Base-by-base conservation (phyloP, 192 early-diverging fungal genomes). In the Linnemannia schmuckeri region DNA sequence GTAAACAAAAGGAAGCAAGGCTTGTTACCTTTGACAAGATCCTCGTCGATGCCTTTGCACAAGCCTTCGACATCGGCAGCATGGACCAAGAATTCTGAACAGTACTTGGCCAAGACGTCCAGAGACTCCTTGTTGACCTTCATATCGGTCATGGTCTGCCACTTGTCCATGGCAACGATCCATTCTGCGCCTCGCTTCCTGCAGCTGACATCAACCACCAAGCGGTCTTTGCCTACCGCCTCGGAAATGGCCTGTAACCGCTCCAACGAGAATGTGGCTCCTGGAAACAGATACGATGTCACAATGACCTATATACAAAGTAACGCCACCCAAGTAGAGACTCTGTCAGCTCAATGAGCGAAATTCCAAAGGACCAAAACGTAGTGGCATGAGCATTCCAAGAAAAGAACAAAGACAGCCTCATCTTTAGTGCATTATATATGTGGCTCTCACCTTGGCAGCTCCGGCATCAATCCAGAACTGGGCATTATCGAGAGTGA, bases 31-130 rank as follows among this genome's bases (percentile, higher is more conserved):
- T 90, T 75, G 1, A 99, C 98, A 37, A 99, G 94, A 12, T 94
- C 93, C 78, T 91, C 88, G 78, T 99, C 99, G 75, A 99, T 96
- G 13, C 99, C 99, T 63, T 95, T 91, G 86, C 97, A 99, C 38
- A 99, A 89, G 6, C 99, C 99, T 82, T 99, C 99, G 38, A 99
- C 98, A 85, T 99, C 98, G 4, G 98, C 97, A 1, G 98, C 98
- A 88, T 99, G 98, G 41, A 99, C 94, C 47, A 99, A 88, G 85
- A 99, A 99, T 91, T 99, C 98, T 52, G 72, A 83, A 33, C 79
- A 86, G 37, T 88, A 74, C 63, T 82, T 68, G 10, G 77, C 70
- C 75, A 89, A 54, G 61, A 91, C 46, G 22, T 66, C 75, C 24
- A 82, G 74, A 44, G 70, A 89, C 93, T 95, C 95, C 55, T 93